Evolutionary conservation across 2,329 filamentous ascomycete species (phyloP), one percentile per base, ranked within the genome.

Genomic region (Huntiella moniliformis): DNA sequence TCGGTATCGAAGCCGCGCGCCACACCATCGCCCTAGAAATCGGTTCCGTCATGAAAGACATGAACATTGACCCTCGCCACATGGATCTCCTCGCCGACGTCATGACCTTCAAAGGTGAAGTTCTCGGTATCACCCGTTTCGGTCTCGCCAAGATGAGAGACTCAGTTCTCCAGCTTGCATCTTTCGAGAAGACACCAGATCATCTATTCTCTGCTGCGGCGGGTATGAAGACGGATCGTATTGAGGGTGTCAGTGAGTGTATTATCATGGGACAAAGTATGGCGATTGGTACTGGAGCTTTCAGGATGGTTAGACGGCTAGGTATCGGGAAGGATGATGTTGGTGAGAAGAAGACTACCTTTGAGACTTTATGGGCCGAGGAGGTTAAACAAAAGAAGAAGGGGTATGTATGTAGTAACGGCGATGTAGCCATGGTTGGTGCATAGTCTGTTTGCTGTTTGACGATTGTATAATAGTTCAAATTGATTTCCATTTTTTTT

Each of bases 231-330:
- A 80, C 76, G 22, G 91, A 98, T 63, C 71, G 74, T 51, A 92
- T 98, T 50, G 83, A 94, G 60, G 91, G 91, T 55, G 91, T 98
- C 7, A 83, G 76, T 46, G 91, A 98, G 64, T 92, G 86, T 62
- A 96, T 98, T 58, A 98, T 98, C 58, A 91, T 96, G 79, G 91
- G 91, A 12, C 88, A 96, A 68, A 87, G 80, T 37, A 92, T 96
- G 73, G 74, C 73, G 38, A 69, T 98, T 33, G 91, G 91, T 4
- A 98, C 91, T 0, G 91, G 91, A 4, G 81, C 83, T 1, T 91
- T 96, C 70, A 79, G 92, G 58, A 82, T 96, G 17, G 82, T 95
- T 3, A 68, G 87, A 38, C 71, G 75, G 49, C 62, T 96, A 52
- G 79, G 79, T 51, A 70, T 92, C 50, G 66, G 66, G 36, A 68